Evolutionary conservation across 1,139 yeast species (phyloP), one percentile per base, ranked within the genome.

Genomic region (Casaregolazyma suthepensis): DNA sequence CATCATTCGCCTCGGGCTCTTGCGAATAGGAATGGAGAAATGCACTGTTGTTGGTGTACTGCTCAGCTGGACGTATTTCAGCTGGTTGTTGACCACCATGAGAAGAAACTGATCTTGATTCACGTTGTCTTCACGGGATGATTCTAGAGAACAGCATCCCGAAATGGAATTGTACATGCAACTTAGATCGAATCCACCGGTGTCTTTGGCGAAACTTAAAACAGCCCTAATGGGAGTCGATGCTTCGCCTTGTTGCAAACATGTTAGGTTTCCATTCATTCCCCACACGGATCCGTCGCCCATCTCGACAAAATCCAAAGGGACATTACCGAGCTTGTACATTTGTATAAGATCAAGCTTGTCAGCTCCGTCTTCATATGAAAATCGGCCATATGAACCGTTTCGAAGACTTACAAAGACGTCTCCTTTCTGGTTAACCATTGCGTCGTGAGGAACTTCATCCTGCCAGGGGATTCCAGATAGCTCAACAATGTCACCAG

Each of bases 61-160:
- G 0, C 69, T 66, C 0, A 79, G 56, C 1, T 67, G 63, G 0
- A 76, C 67, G 1, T 75, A 55, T 31, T 74, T 70, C 18, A 82
- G 65, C 0, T 84, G 85, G 57, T 80, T 82, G 50, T 77, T 81
- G 55, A 83, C 66, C 1, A 78, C 63, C 9, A 77, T 64, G 1
- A 75, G 75, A 50, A 75, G 60, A 10, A 29, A 50, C 17, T 49
- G 43, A 40, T 31, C 35, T 5, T 26, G 19, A n/a, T 15, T 17
- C 3, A 19, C 20, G n/a, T 40, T 47, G 20, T 15, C 15, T 2
- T 31, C 18, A n/a, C 18, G 23, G 15, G 22, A 12, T 13, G 42
- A 13, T n/a, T 17, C 15, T 7, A 47, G 17, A 7, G 50, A 40
- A 26, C 44, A 38, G 12, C 37, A 43, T 9, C 45, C 50, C 3